Percentiles rank a stretch among this genome's conserved stretches.
Conservation (phyloP, 768 basidiomycete genomes). For the Agrocybe pediades region DNA sequence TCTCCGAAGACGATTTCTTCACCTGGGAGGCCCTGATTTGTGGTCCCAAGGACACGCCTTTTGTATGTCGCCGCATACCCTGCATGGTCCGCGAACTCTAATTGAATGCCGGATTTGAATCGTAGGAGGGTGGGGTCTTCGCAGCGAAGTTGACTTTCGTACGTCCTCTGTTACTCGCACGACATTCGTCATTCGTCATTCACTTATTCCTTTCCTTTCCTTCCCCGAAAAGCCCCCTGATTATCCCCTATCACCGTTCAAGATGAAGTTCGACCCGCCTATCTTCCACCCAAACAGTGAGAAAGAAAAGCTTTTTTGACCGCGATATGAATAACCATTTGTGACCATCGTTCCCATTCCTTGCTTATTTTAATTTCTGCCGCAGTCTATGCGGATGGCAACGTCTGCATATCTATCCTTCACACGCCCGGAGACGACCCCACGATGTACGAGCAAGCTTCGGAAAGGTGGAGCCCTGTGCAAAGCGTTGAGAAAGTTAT, state of each 20-base stretch:
- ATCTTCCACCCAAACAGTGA: slow-evolving; percentile 96
- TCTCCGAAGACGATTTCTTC: slow-evolving; percentile 93
- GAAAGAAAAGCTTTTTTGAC: slow-evolving; percentile 21
- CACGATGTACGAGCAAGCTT: slow-evolving; percentile 91
- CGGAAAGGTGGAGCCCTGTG: slow-evolving; percentile 98
- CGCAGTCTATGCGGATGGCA: slow-evolving; percentile 95
- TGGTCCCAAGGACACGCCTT: slow-evolving; percentile 94
- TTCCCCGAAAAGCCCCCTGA: slow-evolving; percentile 67
- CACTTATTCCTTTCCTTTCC: not conserved
- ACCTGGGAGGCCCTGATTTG: slow-evolving; percentile 95
- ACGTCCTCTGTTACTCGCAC: slow-evolving; percentile 42
- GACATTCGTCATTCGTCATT: slow-evolving; percentile 1
- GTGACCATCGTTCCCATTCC: not conserved
- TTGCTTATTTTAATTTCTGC: slow-evolving; percentile 1
- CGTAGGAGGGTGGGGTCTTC: slow-evolving; percentile 92
- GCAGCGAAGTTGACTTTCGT: slow-evolving; percentile 92
- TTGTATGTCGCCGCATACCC: slow-evolving; percentile 50
- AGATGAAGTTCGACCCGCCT: slow-evolving; percentile 98
- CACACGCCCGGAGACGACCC: slow-evolving; percentile 94
- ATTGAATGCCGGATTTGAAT: slow-evolving; percentile 6
- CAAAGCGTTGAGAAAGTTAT: slow-evolving; percentile 98
- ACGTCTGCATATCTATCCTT: slow-evolving; percentile 96
- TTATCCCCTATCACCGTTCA: slow-evolving; percentile 98
- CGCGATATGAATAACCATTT: slow-evolving; percentile 9
- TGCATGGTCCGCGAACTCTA: not conserved